phyloP scores from a whole-genome alignment of 352 stramenopile species.

The Globisporangium canariense region DNA sequence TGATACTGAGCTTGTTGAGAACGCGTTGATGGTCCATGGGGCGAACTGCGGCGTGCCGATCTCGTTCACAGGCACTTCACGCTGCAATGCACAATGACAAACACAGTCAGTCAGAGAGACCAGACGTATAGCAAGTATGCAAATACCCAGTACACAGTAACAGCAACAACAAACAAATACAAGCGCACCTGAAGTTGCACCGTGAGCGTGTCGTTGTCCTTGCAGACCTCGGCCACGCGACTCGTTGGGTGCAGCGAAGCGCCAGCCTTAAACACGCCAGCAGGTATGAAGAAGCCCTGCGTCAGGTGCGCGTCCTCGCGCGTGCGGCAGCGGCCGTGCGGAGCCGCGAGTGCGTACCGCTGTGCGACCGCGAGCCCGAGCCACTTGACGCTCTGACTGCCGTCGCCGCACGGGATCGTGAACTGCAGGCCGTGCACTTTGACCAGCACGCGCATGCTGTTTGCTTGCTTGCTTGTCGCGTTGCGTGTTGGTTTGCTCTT shows the following conservation, averaged over 20 bases:
- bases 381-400: conserved; percentile 76
- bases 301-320: conserved; percentile 72
- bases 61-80: conserved; percentile 80
- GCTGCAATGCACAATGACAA: conserved; percentile 24
- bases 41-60: conserved; percentile 71
- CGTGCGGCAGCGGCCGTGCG: conserved; percentile 68
- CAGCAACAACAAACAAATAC: not conserved
- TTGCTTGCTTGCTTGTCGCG: not conserved
- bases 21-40: conserved; percentile 58
- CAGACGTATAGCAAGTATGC: not conserved
- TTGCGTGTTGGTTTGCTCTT: not conserved
- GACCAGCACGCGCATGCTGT: conserved; percentile 56
- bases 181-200: conserved; percentile 59
- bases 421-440: conserved; percentile 73
- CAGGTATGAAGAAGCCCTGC: conserved; percentile 78
- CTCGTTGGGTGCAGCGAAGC: conserved; percentile 46
- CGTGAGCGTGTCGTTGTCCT: conserved; percentile 65
- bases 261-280: conserved; percentile 46
- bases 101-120: not conserved
- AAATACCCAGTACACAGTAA: not conserved
- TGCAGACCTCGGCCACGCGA: conserved; percentile 58
- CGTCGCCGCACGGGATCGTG: conserved; percentile 72
- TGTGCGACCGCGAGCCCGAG: conserved; percentile 78
- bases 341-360: conserved; percentile 60
- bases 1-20: conserved; percentile 25